Percentiles rank a stretch among this genome's conserved stretches.
Evolutionary conservation across 108 stramenopile species (phyloP).

Genomic region (Nannochloropsis salina): DNA sequence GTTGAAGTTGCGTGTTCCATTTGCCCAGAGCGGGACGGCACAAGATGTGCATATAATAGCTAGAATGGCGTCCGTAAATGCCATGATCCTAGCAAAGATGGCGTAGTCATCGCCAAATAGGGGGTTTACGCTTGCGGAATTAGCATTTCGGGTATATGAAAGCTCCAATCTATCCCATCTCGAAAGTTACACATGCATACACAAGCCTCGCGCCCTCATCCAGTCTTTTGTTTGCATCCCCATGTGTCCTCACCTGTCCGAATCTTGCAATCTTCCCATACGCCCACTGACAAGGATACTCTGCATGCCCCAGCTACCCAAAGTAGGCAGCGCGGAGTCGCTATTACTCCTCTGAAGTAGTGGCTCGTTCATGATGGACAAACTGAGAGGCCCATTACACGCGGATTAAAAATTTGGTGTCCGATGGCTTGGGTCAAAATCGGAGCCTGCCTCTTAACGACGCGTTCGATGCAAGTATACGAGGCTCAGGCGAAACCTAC

Average conservation of each 20-base stretch:
- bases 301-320: not conserved
- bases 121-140: no score
- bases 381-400: no score
- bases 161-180: no score
- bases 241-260: not conserved
- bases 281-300: constrained; percentile 3
- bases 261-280: constrained; percentile 10
- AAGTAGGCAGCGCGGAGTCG: not conserved
- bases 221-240: not conserved
- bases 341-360: not conserved
- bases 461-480: no score
- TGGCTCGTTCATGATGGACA: not conserved
- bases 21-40: not conserved
- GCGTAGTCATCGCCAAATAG: no score
- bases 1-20: constrained; percentile 12
- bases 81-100: not conserved
- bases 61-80: not conserved
- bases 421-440: no score
- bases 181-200: no score
- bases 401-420: no score
- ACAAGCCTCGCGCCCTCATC: not conserved
- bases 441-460: no score
- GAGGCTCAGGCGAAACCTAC: no score
- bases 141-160: no score
- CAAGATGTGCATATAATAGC: not conserved